Base-by-base conservation (phyloP, 1,284 basidiomycete species). In the Cryptococcus floricola region DNA sequence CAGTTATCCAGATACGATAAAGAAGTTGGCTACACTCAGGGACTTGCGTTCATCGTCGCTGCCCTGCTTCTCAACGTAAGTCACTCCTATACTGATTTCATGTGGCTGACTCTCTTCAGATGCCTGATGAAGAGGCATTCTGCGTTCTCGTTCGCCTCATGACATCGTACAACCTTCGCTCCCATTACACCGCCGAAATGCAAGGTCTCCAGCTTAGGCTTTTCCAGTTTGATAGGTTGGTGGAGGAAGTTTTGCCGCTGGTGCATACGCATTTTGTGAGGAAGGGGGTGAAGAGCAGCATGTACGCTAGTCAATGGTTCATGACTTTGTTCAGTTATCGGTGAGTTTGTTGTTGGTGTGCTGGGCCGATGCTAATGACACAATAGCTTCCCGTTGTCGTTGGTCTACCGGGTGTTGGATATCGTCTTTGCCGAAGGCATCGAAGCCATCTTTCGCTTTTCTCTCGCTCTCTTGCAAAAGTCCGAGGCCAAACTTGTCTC, bases 111-210 rank as follows among this genome's bases (percentile, higher is more conserved):
- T 18, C 18, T 19, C 41, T 23, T 50, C 65, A 96, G 92, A 96
- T 97, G 94, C 93, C 93, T 16, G 93, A 97, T 63, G 93, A 97
- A 78, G 95, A 98, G 77, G 95, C 95, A 0, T 98, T 98, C 74
- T 93, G 87, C 64, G 84, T 98, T 5, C 83, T 98, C 16, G 92
- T 97, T n/a, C 82, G 95, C 54, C 77, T 98, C n/a, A 98, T 98
- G 95, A 83, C 96, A 63, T 88, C 91, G 4, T 98, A 98, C 74
- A 94, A 95, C 71, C 81, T 98, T 3, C 85, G 95, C 48, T 92
- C 93, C 0, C 95, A 98, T 76, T 98, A 93, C 77, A 81, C 96
- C 14, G 94, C 95, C 6, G 94, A 98, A 67, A 98, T 98, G 95
- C 95, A 95, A 0, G 93, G 92, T 57, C 77, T 98, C 4, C 96